Conservation (phyloP, 2,329 filamentous ascomycete species). For the Trichoderma sp. region DNA sequence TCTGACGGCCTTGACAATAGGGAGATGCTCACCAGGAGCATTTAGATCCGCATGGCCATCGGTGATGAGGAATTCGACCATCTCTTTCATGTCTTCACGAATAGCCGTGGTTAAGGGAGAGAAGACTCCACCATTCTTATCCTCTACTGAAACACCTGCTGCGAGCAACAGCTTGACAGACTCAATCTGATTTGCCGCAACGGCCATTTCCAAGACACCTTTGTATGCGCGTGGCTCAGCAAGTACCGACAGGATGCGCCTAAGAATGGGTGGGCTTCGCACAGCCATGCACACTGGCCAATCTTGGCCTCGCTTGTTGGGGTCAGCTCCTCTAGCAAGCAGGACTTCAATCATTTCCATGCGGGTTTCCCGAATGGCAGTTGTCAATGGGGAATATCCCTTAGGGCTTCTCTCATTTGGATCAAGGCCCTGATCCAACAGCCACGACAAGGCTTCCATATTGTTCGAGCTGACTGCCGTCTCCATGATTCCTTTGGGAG, state of each 20-base stretch:
- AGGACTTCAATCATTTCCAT: constrained; percentile 59
- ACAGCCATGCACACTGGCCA: constrained; percentile 72
- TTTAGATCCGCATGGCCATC: constrained; percentile 63
- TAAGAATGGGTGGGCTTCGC: constrained; percentile 56
- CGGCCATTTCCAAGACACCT: constrained; percentile 66
- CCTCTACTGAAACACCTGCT: constrained; percentile 55
- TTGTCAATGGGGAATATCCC: constrained; percentile 61
- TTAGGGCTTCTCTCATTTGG: constrained; percentile 58
- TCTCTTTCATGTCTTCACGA: constrained; percentile 59
- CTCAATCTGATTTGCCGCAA: constrained; percentile 63
- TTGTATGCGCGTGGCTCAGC: constrained; percentile 60
- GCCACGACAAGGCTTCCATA: constrained; percentile 56
- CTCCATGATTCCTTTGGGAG: constrained; percentile 64
- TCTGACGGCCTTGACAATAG: constrained; percentile 66
- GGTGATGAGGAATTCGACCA: constrained; percentile 59
- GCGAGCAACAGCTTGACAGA: constrained; percentile 63
- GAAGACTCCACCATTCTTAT: constrained; percentile 64
- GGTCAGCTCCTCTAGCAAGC: constrained; percentile 57
- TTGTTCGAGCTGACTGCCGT: constrained; percentile 62
- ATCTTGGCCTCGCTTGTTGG: constrained; percentile 61
- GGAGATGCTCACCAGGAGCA: constrained; percentile 66
- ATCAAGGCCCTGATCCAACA: constrained; percentile 58
- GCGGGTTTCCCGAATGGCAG: constrained; percentile 60
- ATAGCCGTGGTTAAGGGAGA: constrained; percentile 66
- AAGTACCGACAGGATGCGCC: constrained; percentile 55